Evolutionary conservation across 176 grass and related monocot species (phyloP), one percentile per base, ranked within the genome.

Genomic region (Zoysia japonica): DNA sequence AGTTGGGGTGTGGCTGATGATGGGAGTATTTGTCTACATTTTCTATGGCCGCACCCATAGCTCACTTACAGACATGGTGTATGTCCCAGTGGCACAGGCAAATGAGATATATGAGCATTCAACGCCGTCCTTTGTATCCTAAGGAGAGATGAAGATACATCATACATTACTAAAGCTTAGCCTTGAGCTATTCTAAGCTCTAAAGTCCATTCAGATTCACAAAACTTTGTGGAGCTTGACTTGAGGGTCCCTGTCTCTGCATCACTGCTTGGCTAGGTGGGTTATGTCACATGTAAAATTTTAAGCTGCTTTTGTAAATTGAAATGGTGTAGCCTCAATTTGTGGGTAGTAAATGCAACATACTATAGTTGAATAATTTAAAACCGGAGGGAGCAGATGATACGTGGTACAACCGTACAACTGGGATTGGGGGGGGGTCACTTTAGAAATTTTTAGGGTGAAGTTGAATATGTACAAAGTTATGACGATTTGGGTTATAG

Each of bases 81-180:
- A 0, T 61, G 28, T 69, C 53, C 45, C 4, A 52, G 68, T 55
- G 35, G 12, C 36, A 12, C 87, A 90, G 68, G 91, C 87, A 0
- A 72, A 94, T 3, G 89, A 94, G 85, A 94, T 97, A 80, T 92
- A 92, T 2, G 70, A 62, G 0, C 48, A 62, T 28, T 12, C 75
- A 1, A 66, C 86, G 51, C 60, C 68, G 0, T 74, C 62, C 16
- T 88, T 79, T 70, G 86, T 88, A 70, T 68, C 81, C 38, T 88
- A 82, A 80, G 3, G 35, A 47, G 20, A 11, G 16, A 39, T 8
- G 4, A 28, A 28, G 28, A 28, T 28, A 28, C 28, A 28, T 28
- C 28, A 28, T 28, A 28, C 28, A 28, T 28, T 28, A 28, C 28
- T 28, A 0, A 28, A 28, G 28, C 28, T 28, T 28, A 28, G 28